Percentiles rank a stretch among this genome's conserved stretches.
Conservation (phyloP, 129 eudicot genomes). For the Flaveria linearis region DNA sequence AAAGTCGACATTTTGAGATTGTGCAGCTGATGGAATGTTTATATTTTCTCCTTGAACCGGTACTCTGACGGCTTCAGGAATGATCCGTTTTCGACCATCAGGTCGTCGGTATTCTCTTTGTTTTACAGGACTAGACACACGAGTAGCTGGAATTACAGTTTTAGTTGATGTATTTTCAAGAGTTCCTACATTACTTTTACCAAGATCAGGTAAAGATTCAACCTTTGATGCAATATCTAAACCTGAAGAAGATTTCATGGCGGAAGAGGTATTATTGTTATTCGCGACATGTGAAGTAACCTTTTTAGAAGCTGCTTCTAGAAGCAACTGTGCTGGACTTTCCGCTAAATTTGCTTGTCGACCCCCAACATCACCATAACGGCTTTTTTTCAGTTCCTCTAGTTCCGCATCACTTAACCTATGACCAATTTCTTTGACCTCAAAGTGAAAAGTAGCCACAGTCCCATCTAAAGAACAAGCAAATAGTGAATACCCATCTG, state of each 20-base stretch:
- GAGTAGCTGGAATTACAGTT: slow-evolving; percentile 34
- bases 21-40: slow-evolving; percentile 38
- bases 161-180: slow-evolving; percentile 49
- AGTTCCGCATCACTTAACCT: slow-evolving; percentile 73
- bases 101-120: slow-evolving; percentile 95
- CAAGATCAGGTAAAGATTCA: slow-evolving; percentile 48
- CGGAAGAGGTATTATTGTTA: slow-evolving; percentile 31
- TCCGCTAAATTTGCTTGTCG: slow-evolving; percentile 92
- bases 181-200: slow-evolving; percentile 45
- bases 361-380: slow-evolving; percentile 90
- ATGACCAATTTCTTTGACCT: slow-evolving; percentile 76
- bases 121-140: slow-evolving; percentile 80
- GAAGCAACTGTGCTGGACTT: slow-evolving; percentile 86
- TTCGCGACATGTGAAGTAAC: slow-evolving; percentile 35
- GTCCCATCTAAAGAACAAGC: slow-evolving; percentile 98
- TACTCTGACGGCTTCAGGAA: slow-evolving; percentile 90
- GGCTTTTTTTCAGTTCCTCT: slow-evolving; percentile 77
- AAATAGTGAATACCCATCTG: slow-evolving; percentile 94
- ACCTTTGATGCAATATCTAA: slow-evolving; percentile 40
- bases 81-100: slow-evolving; percentile 94
- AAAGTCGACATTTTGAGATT: slow-evolving; percentile 52
- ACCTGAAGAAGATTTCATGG: slow-evolving; percentile 50
- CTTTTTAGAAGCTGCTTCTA: slow-evolving; percentile 93
- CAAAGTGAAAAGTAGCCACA: slow-evolving; percentile 85
- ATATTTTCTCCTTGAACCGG: slow-evolving; percentile 61